Evolutionary conservation across 371 early-diverging fungal genomes (phyloP).

Genomic region (Apophysomyces ossiformis): DNA sequence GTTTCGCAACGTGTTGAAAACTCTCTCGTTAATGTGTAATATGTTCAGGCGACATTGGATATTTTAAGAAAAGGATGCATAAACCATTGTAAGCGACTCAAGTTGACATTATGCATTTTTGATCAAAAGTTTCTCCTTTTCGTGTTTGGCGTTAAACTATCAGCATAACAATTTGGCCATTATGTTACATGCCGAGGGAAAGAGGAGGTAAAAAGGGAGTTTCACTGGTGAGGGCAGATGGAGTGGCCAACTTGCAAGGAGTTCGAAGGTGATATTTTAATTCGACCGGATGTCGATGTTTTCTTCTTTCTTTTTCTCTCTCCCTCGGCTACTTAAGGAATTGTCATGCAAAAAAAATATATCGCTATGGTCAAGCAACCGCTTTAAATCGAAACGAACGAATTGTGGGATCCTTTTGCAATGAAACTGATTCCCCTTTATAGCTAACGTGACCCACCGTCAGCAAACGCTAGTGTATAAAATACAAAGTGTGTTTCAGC

Average conservation of each 20-base stretch:
- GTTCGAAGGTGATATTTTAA: neutral
- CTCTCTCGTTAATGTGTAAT: too few species aligned
- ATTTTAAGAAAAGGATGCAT: too few species aligned
- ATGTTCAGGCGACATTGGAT: too few species aligned
- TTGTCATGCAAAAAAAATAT: neutral
- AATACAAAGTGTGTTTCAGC: neutral
- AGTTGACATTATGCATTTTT: too few species aligned
- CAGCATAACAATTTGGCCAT: too few species aligned
- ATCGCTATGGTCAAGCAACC: neutral
- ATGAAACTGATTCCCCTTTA: neutral
- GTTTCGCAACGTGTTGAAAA: too few species aligned
- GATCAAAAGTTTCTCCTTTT: too few species aligned
- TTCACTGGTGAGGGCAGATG: neutral
- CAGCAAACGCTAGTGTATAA: slow-evolving; percentile 10
- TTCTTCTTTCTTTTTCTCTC: neutral
- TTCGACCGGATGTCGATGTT: neutral
- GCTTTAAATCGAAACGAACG: neutral
- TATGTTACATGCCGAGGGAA: too few species aligned
- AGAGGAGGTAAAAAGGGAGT: neutral
- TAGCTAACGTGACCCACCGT: slow-evolving; percentile 7
- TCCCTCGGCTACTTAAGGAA: neutral
- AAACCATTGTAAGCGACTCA: too few species aligned
- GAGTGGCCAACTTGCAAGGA: too few species aligned
- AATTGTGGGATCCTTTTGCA: neutral
- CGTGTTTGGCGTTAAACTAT: too few species aligned